phyloP scores from a whole-genome alignment of 2,329 filamentous ascomycete genomes.

The Zymoseptoria ardabiliae region DNA sequence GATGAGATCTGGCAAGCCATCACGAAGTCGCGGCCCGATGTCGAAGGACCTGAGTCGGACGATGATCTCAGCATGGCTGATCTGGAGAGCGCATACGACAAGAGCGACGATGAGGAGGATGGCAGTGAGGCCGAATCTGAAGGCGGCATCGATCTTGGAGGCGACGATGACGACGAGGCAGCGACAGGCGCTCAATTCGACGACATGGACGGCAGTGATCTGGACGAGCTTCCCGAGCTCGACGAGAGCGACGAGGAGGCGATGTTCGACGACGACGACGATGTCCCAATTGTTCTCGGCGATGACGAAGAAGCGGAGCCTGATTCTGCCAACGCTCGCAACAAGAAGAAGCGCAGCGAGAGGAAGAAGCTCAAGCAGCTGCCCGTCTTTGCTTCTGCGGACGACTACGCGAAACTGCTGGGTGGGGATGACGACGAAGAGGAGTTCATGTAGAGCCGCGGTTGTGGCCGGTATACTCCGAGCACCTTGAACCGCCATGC shows the following conservation, averaged over 20 bases:
- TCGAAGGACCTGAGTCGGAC: constrained; percentile 57
- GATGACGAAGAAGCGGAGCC: constrained; percentile 46
- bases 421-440: constrained; percentile 22
- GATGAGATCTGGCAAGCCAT: constrained; percentile 90
- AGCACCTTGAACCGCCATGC: neutral
- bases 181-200: constrained; percentile 31
- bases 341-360: constrained; percentile 50
- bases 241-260: constrained; percentile 37
- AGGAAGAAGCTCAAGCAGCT: constrained; percentile 80
- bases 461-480: neutral
- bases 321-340: constrained; percentile 37
- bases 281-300: constrained; percentile 49
- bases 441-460: constrained; percentile 4
- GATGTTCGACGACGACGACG: constrained; percentile 39
- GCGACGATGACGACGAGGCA: constrained; percentile 35
- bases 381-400: constrained; percentile 85
- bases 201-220: constrained; percentile 48
- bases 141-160: constrained; percentile 38
- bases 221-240: constrained; percentile 46
- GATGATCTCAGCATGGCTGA: constrained; percentile 50
- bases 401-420: constrained; percentile 74
- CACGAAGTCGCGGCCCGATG: constrained; percentile 69
- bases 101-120: constrained; percentile 29
- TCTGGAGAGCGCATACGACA: constrained; percentile 32
- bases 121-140: constrained; percentile 37